Conservation (phyloP, 177 flowering plant species). For the Vitis hybrid region DNA sequence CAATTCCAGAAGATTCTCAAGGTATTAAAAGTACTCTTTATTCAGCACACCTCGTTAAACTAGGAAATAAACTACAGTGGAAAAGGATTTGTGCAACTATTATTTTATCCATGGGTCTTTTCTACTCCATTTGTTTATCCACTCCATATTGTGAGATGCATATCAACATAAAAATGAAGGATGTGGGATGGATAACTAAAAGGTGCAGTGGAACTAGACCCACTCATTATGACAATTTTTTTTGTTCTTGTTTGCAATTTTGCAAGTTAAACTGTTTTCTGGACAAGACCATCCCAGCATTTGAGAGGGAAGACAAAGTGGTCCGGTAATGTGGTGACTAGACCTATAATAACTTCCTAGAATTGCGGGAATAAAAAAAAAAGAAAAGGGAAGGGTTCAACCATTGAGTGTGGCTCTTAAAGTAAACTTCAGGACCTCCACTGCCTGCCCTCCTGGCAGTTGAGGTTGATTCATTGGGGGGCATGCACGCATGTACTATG, state of each 20-base stretch:
- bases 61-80: background rate
- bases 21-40: constrained; percentile 21
- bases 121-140: too few species aligned
- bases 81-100: background rate
- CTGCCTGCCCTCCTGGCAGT: too few species aligned
- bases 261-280: background rate
- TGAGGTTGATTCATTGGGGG: too few species aligned
- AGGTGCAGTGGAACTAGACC: too few species aligned
- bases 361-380: background rate
- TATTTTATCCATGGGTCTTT: too few species aligned
- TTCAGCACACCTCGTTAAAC: background rate
- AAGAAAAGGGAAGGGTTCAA: background rate
- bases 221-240: background rate
- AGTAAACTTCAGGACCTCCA: too few species aligned
- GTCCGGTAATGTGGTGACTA: background rate
- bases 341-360: background rate
- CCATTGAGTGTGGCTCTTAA: too few species aligned
- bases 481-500: too few species aligned
- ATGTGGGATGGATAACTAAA: too few species aligned
- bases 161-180: too few species aligned
- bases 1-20: constrained; percentile 26
- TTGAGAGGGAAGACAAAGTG: background rate
- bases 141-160: too few species aligned
- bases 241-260: background rate
- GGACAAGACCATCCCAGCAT: background rate